phyloP scores from a whole-genome alignment of 441 rosid species.

The Eruca vesicaria region DNA sequence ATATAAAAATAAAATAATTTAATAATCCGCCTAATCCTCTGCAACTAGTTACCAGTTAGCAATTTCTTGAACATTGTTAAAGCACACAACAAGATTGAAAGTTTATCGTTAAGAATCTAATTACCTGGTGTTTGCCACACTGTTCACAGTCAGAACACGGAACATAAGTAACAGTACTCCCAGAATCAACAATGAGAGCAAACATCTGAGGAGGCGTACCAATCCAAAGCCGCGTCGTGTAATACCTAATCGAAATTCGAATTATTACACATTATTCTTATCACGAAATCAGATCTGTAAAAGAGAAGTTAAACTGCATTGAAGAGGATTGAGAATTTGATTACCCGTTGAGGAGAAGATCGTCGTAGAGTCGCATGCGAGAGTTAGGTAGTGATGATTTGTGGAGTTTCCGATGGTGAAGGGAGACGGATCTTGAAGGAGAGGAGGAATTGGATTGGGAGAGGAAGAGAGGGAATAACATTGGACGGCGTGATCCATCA shows the following conservation, averaged over 20 bases:
- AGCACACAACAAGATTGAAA: background rate
- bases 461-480: slow-evolving; percentile 67
- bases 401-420: slow-evolving; percentile 56
- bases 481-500: slow-evolving; percentile 42
- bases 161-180: slow-evolving; percentile 91
- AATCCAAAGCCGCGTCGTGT: slow-evolving; percentile 85
- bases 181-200: slow-evolving; percentile 95
- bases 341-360: slow-evolving; percentile 87
- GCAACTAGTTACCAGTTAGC: too few species aligned
- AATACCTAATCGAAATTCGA: slow-evolving; percentile 50
- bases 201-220: slow-evolving; percentile 95
- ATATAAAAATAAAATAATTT: too few species aligned
- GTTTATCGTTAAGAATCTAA: background rate
- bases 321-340: background rate
- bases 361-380: slow-evolving; percentile 91
- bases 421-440: slow-evolving; percentile 35
- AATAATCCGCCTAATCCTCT: too few species aligned
- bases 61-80: too few species aligned
- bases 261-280: background rate
- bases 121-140: slow-evolving; percentile 89
- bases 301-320: background rate
- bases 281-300: background rate
- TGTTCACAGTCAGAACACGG: slow-evolving; percentile 82
- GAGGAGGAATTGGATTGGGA: slow-evolving; percentile 38
- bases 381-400: slow-evolving; percentile 53